Percentiles rank a stretch among this genome's conserved stretches.
Evolutionary conservation across 768 basidiomycete species (phyloP).

Genomic region (Leccinum olivaceopallidum): DNA sequence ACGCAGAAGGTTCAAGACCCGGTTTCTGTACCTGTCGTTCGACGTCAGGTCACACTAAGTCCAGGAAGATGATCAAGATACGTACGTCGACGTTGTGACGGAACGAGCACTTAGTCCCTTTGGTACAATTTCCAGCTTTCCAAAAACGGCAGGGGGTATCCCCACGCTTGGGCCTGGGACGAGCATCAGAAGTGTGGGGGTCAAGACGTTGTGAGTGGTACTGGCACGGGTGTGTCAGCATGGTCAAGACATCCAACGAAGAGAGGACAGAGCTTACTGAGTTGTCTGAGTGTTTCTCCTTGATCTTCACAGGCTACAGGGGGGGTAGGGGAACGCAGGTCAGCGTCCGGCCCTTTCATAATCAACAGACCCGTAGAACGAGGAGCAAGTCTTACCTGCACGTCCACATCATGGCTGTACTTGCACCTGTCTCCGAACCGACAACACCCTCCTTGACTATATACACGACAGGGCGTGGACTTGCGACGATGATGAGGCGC

Average conservation of each 20-base stretch:
- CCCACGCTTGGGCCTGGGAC: slow-evolving; percentile 24
- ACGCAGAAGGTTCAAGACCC: neutral
- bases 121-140: slow-evolving; percentile 40
- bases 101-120: slow-evolving; percentile 37
- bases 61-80: neutral
- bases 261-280: neutral
- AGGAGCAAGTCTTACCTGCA: slow-evolving; percentile 7
- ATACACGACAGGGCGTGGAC: slow-evolving; percentile 19
- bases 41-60: neutral
- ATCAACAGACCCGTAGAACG: neutral
- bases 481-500: slow-evolving; percentile 2
- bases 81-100: slow-evolving; percentile 36
- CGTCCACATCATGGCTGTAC: slow-evolving; percentile 18
- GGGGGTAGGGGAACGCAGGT: neutral
- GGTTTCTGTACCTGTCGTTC: slow-evolving; percentile 12
- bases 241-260: neutral
- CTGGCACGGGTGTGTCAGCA: neutral
- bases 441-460: slow-evolving; percentile 26
- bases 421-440: slow-evolving; percentile 29
- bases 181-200: slow-evolving; percentile 10
- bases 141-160: slow-evolving; percentile 30
- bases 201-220: neutral
- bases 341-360: neutral
- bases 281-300: neutral
- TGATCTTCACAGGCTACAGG: slow-evolving; percentile 1